These are phyloP conservation scores for Kewa caespitosa DNA, from an alignment of 179 eudicot genomes.

Conservation along the genomic window DNA sequence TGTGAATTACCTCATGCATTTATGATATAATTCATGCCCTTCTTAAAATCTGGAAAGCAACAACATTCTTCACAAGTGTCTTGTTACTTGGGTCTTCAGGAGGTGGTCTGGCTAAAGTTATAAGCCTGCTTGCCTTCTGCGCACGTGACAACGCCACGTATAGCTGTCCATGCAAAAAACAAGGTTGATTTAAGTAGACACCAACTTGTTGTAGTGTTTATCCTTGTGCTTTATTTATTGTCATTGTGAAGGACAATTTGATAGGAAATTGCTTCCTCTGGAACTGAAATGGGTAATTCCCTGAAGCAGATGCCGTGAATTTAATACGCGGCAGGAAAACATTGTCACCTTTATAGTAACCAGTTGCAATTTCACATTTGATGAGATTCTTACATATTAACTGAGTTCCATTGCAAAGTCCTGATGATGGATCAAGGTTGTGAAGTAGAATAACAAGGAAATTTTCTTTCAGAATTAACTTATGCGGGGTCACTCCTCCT, in stretches of 20 bases:
- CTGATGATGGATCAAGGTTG: not conserved
- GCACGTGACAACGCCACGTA: slow-evolving; percentile 16
- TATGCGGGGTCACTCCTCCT: slow-evolving; percentile 3
- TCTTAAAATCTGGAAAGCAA: no score
- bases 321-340: slow-evolving; percentile 1
- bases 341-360: not conserved
- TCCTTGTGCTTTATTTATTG: slow-evolving; percentile 16
- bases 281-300: slow-evolving; percentile 1
- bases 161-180: slow-evolving; percentile 18
- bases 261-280: slow-evolving; percentile 14
- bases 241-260: slow-evolving; percentile 16
- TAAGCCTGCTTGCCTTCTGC: not conserved
- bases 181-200: not conserved
- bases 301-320: not conserved
- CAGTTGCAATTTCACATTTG: not conserved
- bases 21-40: no score
- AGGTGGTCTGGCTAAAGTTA: not conserved
- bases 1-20: no score
- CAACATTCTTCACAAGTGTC: no score
- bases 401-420: slow-evolving; percentile 14
- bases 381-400: slow-evolving; percentile 5
- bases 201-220: slow-evolving; percentile 11
- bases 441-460: not conserved
- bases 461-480: not conserved
- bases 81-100: not conserved